A percentile compares a stretch with the other conserved stretches of the same genome.
These are phyloP conservation scores for Carpinus viminea DNA, from an alignment of 306 rosid genomes.

Conservation along the genomic window DNA sequence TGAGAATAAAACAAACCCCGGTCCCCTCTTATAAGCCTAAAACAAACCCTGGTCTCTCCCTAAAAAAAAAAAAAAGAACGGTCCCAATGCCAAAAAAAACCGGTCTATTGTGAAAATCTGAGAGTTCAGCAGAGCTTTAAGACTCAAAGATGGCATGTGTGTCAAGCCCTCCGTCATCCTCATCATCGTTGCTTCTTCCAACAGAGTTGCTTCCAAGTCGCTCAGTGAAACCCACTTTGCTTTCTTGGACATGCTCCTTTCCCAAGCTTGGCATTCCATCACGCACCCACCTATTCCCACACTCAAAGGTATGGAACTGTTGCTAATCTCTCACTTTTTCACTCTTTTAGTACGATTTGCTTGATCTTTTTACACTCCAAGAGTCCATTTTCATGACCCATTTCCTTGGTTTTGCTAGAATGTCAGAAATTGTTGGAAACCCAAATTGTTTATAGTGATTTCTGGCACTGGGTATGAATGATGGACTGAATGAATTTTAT, in stretches of 20 bases:
- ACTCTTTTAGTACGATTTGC: not conserved
- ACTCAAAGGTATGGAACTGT: too few species aligned
- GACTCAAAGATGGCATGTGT: slow-evolving; percentile 28
- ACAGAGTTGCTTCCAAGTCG: slow-evolving; percentile 14
- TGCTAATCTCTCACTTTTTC: not conserved
- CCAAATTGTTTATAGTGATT: not conserved
- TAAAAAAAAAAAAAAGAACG: too few species aligned
- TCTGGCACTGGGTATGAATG: not conserved
- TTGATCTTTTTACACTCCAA: not conserved
- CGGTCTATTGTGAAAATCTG: too few species aligned
- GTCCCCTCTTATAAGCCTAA: too few species aligned
- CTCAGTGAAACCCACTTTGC: slow-evolving; percentile 34
- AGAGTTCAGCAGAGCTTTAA: too few species aligned
- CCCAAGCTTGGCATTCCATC: slow-evolving; percentile 33
- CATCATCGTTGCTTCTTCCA: slow-evolving; percentile 22
- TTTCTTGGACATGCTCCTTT: slow-evolving; percentile 56
- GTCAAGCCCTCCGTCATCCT: slow-evolving; percentile 9
- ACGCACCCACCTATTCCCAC: slow-evolving; percentile 20
- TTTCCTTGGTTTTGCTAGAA: slow-evolving; percentile 7
- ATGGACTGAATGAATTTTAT: not conserved
- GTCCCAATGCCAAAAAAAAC: too few species aligned
- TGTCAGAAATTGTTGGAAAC: not conserved
- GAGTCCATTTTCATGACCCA: too few species aligned
- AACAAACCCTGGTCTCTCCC: too few species aligned
- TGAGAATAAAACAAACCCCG: too few species aligned